Conservation (phyloP, 176 grass and related monocot genomes). For the Musa schizocarpa region DNA sequence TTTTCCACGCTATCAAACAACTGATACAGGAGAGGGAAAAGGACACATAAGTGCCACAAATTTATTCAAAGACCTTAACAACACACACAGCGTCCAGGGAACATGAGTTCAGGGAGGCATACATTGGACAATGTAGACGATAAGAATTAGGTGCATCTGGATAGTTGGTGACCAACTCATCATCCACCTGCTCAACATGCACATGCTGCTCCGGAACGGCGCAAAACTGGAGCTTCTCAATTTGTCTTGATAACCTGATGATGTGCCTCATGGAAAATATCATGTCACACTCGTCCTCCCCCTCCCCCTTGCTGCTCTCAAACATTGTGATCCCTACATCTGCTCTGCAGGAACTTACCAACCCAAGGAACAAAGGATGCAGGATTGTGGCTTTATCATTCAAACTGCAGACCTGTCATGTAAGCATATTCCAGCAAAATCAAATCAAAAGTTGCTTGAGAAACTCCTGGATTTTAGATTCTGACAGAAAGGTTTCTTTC, state of each 20-base stretch:
- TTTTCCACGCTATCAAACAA: too few species aligned
- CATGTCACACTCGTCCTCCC: constrained; percentile 32
- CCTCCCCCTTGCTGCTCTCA: constrained; percentile 10
- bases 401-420: constrained; percentile 54
- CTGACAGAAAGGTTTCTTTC: not conserved
- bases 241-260: constrained; percentile 56
- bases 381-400: constrained; percentile 29
- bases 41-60: not conserved
- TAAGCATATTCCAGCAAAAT: not conserved
- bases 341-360: constrained; percentile 26
- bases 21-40: too few species aligned
- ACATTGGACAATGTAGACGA: constrained; percentile 36
- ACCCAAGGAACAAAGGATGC: constrained; percentile 60
- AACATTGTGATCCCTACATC: constrained; percentile 49
- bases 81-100: constrained; percentile 39
- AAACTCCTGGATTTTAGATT: not conserved
- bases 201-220: constrained; percentile 32
- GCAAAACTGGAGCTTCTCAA: constrained; percentile 41
- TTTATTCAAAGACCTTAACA: constrained; percentile 35
- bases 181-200: constrained; percentile 34
- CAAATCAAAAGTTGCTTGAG: not conserved
- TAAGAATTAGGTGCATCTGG: constrained; percentile 38
- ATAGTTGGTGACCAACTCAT: constrained; percentile 33
- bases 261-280: constrained; percentile 64
- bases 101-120: constrained; percentile 34